Conservation (phyloP, 345 rosid genomes). For the Eucalyptus erythrocorys region DNA sequence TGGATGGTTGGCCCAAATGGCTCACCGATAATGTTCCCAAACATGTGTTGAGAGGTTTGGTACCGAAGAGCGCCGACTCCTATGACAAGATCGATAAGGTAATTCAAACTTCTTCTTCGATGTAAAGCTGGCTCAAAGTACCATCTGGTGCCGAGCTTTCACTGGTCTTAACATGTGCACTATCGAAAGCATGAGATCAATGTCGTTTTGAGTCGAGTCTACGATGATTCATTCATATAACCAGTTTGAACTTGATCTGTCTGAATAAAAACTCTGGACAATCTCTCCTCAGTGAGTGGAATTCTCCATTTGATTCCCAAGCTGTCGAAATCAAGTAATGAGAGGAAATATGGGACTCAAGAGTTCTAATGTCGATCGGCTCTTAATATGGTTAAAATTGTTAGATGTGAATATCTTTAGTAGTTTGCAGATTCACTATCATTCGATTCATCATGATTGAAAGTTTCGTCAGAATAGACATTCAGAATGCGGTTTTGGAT, state of each 20-base stretch:
- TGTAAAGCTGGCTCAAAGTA: not conserved
- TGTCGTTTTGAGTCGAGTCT: not conserved
- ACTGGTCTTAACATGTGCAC: not conserved
- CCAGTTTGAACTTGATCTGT: not conserved
- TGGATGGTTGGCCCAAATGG: constrained; percentile 66
- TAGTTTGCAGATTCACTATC: not conserved
- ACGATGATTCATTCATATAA: not conserved
- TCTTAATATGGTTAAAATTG: not conserved
- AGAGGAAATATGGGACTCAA: not conserved
- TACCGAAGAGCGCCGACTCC: constrained; percentile 47
- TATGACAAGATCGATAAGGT: constrained; percentile 61
- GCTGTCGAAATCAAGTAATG: not conserved
- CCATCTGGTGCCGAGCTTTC: not conserved
- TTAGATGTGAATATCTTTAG: not conserved
- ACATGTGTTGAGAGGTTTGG: constrained; percentile 36
- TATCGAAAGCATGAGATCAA: not conserved
- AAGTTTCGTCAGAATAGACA: not conserved
- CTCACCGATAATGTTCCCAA: constrained; percentile 39
- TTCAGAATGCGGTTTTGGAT: not conserved
- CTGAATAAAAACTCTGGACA: not conserved
- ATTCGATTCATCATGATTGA: not conserved
- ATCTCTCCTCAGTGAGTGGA: not conserved
- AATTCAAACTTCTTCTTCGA: not conserved
- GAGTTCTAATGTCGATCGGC: not conserved
- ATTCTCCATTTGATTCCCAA: not conserved